Evolutionary conservation across 352 stramenopile genomes (phyloP), one percentile per base, ranked within the genome.

Genomic region (Pythium aphanidermatum): DNA sequence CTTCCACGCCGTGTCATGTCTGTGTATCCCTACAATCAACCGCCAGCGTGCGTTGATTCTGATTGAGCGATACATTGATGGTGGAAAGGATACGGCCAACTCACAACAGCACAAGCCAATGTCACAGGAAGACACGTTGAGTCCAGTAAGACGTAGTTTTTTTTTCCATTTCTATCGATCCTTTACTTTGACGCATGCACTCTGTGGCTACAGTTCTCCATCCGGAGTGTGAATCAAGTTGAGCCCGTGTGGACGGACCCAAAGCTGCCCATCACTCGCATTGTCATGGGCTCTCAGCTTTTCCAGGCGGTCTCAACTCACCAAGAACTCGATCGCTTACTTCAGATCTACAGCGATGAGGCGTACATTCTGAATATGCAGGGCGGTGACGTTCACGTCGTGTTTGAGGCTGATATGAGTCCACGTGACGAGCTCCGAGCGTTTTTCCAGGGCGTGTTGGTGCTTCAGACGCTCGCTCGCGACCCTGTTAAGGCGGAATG

Each of bases 1-100:
- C 59, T 98, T 96, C 70, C 66, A 92, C 33, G 74, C 71, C 23
- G 88, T 97, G n/a, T 80, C 75, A 48, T 70, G 77, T 12, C 68
- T 98, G 19, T 84, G 76, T 42, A 83, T 98, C 25, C 65, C 69
- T 33, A 96, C 87, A 11, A 63, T 98, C 28, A 98, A 98, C 45
- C 59, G 59, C 29, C 62, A 68, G 28, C 74, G 77, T 14, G 74
- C 68, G 0, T 31, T 69, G 13, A 60, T 90, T n/a, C 46, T 84
- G 6, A 74, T 87, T 19, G 60, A 79, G 29, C 58, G 65, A 0
- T 90, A 80, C 52, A 48, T 80, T 12, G 13, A 50, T n/a, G 29
- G 29, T 17, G 32, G 17, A 16, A 56, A 23, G n/a, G 48, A 51
- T 0, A 27, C 29, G 7, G n/a, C n/a, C n/a, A n/a, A n/a, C n/a